Evolutionary conservation across 768 basidiomycete genomes (phyloP).

Genomic region (Tephrocybe sp.): DNA sequence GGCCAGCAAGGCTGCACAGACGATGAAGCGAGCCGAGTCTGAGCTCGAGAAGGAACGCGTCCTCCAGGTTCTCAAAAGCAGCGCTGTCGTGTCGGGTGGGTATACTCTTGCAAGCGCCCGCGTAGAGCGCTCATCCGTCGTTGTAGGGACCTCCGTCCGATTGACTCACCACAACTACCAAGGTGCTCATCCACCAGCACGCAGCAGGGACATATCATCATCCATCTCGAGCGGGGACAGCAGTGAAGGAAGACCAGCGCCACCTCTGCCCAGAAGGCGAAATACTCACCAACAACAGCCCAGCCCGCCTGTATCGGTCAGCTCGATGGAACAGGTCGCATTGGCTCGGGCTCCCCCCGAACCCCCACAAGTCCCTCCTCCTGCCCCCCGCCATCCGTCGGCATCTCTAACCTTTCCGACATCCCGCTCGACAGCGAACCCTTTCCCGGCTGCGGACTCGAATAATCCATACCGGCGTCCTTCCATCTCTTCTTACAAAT

Average conservation of each 20-base stretch:
- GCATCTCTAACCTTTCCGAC: neutral
- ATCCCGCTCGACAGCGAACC: constrained; percentile 4
- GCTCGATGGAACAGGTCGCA: constrained; percentile 47
- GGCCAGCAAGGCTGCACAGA: constrained; percentile 69
- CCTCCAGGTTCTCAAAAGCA: constrained; percentile 69
- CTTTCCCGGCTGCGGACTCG: constrained; percentile 4
- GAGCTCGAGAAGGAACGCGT: constrained; percentile 68
- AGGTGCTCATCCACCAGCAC: neutral
- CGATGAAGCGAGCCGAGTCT: constrained; percentile 66
- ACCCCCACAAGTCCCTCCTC: neutral
- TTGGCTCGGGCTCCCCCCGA: constrained; percentile 25
- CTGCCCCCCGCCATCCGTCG: constrained; percentile 13
- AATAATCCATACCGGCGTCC: constrained; percentile 14
- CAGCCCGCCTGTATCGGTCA: constrained; percentile 40
- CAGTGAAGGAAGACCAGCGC: constrained; percentile 9
- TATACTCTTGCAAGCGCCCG: constrained; percentile 29
- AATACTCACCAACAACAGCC: constrained; percentile 23
- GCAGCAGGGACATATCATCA: neutral
- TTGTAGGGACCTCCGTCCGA: constrained; percentile 31
- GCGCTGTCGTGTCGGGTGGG: constrained; percentile 34
- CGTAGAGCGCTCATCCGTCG: constrained; percentile 31
- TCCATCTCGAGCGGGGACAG: constrained; percentile 9
- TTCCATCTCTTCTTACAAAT: neutral
- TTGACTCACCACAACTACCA: constrained; percentile 20
- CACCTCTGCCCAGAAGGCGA: constrained; percentile 32